phyloP scores from a whole-genome alignment of 2,329 filamentous ascomycete genomes.

The Neodidymelliopsis sp. region DNA sequence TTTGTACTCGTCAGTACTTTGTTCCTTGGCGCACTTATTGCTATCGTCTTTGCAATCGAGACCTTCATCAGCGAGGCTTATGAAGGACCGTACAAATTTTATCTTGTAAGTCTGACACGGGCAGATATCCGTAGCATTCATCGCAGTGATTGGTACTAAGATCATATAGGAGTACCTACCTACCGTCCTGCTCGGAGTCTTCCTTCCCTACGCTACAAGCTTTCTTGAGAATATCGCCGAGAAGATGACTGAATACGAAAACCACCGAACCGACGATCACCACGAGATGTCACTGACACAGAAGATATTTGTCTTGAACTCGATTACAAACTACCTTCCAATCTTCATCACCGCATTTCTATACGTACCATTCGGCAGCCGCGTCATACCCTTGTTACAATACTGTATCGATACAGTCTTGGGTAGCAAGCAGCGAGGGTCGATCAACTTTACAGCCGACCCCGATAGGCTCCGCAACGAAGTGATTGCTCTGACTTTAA shows the following conservation, averaged over 20 bases:
- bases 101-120: conserved; percentile 29
- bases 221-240: conserved; percentile 37
- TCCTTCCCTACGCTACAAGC: conserved; percentile 40
- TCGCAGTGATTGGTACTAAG: conserved; percentile 10
- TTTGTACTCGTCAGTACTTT: conserved; percentile 40
- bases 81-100: conserved; percentile 42
- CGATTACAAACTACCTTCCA: conserved; percentile 45
- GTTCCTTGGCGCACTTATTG: conserved; percentile 38
- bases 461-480: conserved; percentile 42
- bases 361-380: conserved; percentile 41
- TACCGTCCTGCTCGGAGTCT: conserved; percentile 40
- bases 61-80: conserved; percentile 46
- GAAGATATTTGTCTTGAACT: conserved; percentile 46
- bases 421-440: conserved; percentile 16
- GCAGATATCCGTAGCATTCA: neutral
- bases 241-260: conserved; percentile 44
- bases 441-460: conserved; percentile 34
- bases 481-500: conserved; percentile 45
- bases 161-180: conserved; percentile 41
- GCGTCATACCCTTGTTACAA: conserved; percentile 34
- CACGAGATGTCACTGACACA: conserved; percentile 46
- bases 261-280: conserved; percentile 41
- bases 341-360: conserved; percentile 46
- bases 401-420: conserved; percentile 25
- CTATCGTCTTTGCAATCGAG: conserved; percentile 41